Percentiles rank a stretch among this genome's conserved stretches.
Conservation (phyloP, 306 rosid species). For the Hylodesmum podocarpum region DNA sequence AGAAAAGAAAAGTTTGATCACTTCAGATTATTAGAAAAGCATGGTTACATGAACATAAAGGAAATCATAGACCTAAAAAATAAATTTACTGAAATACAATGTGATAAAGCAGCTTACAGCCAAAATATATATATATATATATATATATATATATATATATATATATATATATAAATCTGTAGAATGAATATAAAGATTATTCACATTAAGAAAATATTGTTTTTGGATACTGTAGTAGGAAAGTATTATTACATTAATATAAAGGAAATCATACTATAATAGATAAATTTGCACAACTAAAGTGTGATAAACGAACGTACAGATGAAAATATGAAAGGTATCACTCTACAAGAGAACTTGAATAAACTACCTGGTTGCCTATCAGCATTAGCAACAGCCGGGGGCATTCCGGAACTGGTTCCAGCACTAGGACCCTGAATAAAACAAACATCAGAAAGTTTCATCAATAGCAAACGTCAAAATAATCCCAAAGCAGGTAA, state of each 20-base stretch:
- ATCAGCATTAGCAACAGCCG: slow-evolving; percentile 58
- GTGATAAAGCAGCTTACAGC: background rate
- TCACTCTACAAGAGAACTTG: slow-evolving; percentile 14
- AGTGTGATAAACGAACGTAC: background rate
- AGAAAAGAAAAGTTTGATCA: slow-evolving; percentile 5
- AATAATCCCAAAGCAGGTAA: background rate
- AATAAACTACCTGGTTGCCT: slow-evolving; percentile 64
- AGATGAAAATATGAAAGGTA: background rate
- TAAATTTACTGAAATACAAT: background rate
- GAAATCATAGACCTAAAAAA: background rate
- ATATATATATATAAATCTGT: background rate
- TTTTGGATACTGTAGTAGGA: background rate
- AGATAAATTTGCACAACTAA: background rate
- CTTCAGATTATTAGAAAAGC: background rate
- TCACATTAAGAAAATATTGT: background rate
- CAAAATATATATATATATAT: too few species aligned
- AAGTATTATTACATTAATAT: background rate
- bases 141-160: too few species aligned
- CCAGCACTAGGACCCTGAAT: slow-evolving; percentile 70
- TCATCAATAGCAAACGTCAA: slow-evolving; percentile 15
- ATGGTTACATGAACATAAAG: background rate
- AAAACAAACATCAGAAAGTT: slow-evolving; percentile 19
- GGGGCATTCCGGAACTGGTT: slow-evolving; percentile 86
- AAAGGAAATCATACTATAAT: background rate
- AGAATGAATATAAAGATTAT: background rate